A percentile compares a stretch with the other conserved stretches of the same genome.
These are phyloP conservation scores for Dryadomyces quercus-mongolicae DNA, from an alignment of 2,329 filamentous ascomycete species.

Conservation along the genomic window DNA sequence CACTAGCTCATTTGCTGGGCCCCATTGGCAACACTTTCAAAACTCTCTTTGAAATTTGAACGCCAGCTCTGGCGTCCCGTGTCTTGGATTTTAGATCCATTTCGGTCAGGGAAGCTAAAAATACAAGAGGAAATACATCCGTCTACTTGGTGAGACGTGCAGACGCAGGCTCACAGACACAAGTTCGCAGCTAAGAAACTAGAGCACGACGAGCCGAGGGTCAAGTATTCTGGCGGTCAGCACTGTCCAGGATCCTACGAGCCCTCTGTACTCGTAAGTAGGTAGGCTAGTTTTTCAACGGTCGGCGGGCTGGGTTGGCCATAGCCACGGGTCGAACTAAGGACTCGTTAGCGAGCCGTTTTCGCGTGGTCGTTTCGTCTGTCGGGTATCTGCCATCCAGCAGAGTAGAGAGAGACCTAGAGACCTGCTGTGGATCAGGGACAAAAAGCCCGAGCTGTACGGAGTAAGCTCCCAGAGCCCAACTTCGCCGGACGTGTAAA, in stretches of 20 bases:
- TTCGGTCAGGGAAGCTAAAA: neutral
- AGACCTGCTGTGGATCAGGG: no score
- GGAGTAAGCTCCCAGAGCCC: no score
- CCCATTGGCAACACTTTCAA: no score
- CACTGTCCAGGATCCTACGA: no score
- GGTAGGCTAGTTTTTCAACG: neutral
- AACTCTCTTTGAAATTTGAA: no score
- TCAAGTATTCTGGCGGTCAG: neutral
- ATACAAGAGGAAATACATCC: no score
- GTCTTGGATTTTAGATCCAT: neutral
- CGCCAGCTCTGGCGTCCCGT: no score
- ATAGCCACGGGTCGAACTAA: slow-evolving; percentile 1
- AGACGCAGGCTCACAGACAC: no score
- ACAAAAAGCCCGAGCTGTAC: no score
- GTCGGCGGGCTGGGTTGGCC: neutral
- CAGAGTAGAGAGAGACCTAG: neutral
- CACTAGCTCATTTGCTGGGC: neutral
- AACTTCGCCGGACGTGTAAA: neutral
- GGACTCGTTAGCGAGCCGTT: neutral
- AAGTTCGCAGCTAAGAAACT: no score
- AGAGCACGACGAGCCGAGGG: neutral
- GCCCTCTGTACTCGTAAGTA: neutral
- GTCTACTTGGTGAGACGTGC: no score
- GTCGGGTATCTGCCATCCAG: neutral
- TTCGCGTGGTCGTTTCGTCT: neutral